A percentile compares a stretch with the other conserved stretches of the same genome.
Evolutionary conservation across 2,329 filamentous ascomycete species (phyloP).

Genomic region (Venturia effusa): DNA sequence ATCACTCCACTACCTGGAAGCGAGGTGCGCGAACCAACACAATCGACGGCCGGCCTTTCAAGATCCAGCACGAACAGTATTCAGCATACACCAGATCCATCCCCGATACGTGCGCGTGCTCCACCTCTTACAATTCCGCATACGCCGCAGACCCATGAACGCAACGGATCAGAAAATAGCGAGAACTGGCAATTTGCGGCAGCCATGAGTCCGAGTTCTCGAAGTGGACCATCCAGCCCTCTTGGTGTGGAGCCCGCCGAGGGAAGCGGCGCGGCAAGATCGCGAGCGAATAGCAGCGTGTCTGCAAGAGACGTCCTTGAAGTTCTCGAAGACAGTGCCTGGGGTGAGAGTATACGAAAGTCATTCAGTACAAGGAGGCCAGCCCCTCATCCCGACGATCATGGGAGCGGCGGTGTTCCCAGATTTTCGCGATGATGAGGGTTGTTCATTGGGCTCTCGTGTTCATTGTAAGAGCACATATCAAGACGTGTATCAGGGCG

Average conservation of each 20-base stretch:
- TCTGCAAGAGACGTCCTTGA: conserved; percentile 70
- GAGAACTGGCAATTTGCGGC: conserved; percentile 10
- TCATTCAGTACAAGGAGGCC: conserved; percentile 56
- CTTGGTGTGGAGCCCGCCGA: conserved; percentile 2
- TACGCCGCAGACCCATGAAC: background rate
- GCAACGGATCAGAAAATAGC: background rate
- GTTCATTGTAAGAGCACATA: background rate
- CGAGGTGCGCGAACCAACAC: background rate
- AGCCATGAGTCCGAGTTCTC: conserved; percentile 1
- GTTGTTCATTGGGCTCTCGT: background rate
- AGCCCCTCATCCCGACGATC: background rate
- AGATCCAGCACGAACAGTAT: conserved; percentile 9
- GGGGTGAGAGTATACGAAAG: conserved; percentile 84
- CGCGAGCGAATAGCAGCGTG: conserved; percentile 56
- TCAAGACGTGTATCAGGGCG: background rate
- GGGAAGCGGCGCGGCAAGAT: conserved; percentile 26
- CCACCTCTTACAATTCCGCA: background rate
- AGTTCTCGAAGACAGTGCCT: conserved; percentile 78
- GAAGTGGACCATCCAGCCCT: background rate
- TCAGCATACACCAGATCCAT: conserved; percentile 11
- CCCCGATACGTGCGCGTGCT: background rate
- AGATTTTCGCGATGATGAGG: background rate
- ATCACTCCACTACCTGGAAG: conserved; percentile 5
- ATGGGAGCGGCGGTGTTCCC: background rate
- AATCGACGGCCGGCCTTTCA: background rate